Evolutionary conservation across 805 yeast genomes (phyloP).

Genomic region (Saccharomycopsis fermentans): DNA sequence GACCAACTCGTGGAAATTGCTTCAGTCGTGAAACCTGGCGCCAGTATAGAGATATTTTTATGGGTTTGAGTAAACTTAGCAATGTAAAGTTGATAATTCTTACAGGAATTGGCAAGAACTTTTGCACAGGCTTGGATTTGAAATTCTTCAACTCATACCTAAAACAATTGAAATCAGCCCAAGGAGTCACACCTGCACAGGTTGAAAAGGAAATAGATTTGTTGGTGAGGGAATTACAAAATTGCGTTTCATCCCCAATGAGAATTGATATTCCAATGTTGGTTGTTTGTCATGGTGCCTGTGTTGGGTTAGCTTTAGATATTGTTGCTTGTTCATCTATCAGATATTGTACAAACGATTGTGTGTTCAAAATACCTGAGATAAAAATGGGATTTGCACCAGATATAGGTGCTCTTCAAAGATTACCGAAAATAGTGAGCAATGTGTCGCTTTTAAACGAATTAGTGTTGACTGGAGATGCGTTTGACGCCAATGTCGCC

Average conservation of each 20-base stretch:
- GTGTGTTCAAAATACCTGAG: conserved; percentile 52
- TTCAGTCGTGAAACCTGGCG: conserved; percentile 46
- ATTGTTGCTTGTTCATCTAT: conserved; percentile 49
- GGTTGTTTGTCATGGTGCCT: conserved; percentile 53
- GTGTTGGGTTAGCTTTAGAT: conserved; percentile 61
- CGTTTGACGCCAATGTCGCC: conserved; percentile 48
- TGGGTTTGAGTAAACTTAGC: conserved; percentile 33
- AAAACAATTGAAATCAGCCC: neutral
- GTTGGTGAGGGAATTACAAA: conserved; percentile 49
- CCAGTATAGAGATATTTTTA: conserved; percentile 42
- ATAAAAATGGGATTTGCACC: conserved; percentile 67
- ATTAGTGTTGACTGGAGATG: conserved; percentile 50
- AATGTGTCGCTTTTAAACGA: conserved; percentile 51
- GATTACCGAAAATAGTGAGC: conserved; percentile 44
- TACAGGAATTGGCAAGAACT: conserved; percentile 44
- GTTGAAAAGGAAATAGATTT: conserved; percentile 25
- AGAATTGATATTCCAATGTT: conserved; percentile 51
- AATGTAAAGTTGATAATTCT: conserved; percentile 44
- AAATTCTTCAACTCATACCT: conserved; percentile 19
- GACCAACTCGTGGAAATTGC: conserved; percentile 52
- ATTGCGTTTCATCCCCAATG: conserved; percentile 39
- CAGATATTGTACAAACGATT: conserved; percentile 44
- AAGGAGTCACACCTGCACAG: neutral
- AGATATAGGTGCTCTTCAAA: conserved; percentile 68
- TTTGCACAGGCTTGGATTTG: conserved; percentile 60